phyloP scores from a whole-genome alignment of 148 eudicot species.

The Rhododendron ovatum region DNA sequence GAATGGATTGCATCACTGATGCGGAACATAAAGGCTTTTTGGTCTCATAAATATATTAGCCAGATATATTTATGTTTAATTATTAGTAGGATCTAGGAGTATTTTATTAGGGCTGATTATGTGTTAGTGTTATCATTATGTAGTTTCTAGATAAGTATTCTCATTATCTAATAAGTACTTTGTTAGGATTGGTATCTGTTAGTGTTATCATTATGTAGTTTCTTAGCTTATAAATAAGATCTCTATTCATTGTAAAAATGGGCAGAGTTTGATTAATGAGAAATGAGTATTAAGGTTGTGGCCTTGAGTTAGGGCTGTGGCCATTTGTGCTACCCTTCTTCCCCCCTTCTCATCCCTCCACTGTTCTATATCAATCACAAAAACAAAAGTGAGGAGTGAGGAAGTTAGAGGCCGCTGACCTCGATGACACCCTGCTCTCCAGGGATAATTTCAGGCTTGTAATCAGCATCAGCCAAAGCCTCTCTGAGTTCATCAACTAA shows the following conservation, averaged over 20 bases:
- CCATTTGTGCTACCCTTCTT: not conserved
- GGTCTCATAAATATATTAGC: not conserved
- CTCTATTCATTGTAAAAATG: not conserved
- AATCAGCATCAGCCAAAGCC: slow-evolving; percentile 74
- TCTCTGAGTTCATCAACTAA: slow-evolving; percentile 77
- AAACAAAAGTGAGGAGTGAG: not conserved
- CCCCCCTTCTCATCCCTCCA: not conserved
- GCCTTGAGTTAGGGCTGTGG: not conserved
- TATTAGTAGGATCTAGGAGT: not conserved
- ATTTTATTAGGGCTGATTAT: not conserved
- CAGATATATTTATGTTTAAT: no score
- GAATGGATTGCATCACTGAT: not conserved
- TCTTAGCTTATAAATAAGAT: no score
- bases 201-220: no score
- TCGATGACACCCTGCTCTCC: slow-evolving; percentile 92
- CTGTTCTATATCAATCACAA: not conserved
- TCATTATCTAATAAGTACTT: no score
- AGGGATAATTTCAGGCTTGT: slow-evolving; percentile 93
- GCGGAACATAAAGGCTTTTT: not conserved
- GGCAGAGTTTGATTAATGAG: not conserved
- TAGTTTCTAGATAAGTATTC: not conserved
- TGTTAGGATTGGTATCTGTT: not conserved
- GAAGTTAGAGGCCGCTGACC: slow-evolving; percentile 36
- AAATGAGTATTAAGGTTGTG: not conserved
- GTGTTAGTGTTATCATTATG: not conserved